These are phyloP conservation scores for Purpureocillium takamizusanense DNA, from an alignment of 2,329 filamentous ascomycete genomes.

Conservation along the genomic window DNA sequence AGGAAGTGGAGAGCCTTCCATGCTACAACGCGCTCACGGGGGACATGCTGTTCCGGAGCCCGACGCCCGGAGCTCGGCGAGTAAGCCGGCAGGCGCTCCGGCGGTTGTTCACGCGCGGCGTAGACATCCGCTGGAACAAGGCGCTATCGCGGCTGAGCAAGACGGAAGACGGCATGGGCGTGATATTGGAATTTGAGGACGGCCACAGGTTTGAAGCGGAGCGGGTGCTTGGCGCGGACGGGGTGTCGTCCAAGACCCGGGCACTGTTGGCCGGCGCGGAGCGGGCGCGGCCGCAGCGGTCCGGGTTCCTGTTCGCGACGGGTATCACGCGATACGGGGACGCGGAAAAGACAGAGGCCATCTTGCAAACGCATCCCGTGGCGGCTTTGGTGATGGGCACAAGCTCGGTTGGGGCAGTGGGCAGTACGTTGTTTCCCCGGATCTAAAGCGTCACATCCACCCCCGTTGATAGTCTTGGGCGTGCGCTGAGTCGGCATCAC, in stretches of 20 bases:
- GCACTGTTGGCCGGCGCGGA: neutral
- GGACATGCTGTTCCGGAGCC: constrained; percentile 22
- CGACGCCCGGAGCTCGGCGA: constrained; percentile 22
- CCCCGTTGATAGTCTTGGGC: no score
- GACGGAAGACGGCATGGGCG: neutral
- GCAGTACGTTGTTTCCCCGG: constrained; percentile 14
- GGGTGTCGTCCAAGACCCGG: constrained; percentile 10
- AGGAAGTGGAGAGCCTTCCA: constrained; percentile 19
- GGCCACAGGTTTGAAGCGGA: constrained; percentile 10
- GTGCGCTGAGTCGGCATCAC: no score
- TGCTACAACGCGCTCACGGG: constrained; percentile 25
- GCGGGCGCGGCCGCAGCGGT: neutral
- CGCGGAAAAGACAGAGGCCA: constrained; percentile 13
- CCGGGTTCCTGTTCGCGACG: constrained; percentile 18
- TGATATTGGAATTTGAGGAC: constrained; percentile 15
- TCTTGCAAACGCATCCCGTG: constrained; percentile 20
- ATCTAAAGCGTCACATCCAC: no score
- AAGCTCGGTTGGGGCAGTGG: constrained; percentile 16
- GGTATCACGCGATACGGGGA: constrained; percentile 16
- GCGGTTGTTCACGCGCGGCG: constrained; percentile 17
- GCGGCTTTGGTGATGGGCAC: constrained; percentile 19
- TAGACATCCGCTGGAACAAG: constrained; percentile 24
- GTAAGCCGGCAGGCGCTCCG: constrained; percentile 24
- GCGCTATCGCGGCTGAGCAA: constrained; percentile 6
- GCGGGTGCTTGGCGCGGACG: constrained; percentile 21